phyloP scores from a whole-genome alignment of 176 grass and related monocot genomes.

The Bonia amplexicaulis region DNA sequence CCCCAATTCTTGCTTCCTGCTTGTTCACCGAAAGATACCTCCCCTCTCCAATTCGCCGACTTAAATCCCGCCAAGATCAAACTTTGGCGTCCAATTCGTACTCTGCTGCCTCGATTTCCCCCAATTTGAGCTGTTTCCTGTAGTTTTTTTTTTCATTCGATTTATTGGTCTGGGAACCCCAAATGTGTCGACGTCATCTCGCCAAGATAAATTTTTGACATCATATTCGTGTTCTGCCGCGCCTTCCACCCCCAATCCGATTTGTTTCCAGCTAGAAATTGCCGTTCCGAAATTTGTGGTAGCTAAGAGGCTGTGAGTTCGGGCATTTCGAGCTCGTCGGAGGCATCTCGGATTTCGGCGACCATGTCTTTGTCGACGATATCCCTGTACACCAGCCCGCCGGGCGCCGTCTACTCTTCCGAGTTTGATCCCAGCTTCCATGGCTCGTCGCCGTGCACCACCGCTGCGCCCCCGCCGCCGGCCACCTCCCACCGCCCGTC shows the following conservation, averaged over 20 bases:
- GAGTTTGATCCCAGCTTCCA: slow-evolving; percentile 49
- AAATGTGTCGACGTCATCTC: slow-evolving; percentile 18
- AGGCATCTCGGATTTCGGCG: slow-evolving; percentile 19
- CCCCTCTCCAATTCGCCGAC: not conserved
- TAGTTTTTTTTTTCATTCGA: not conserved
- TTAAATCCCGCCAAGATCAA: not conserved
- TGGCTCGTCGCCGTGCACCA: slow-evolving; percentile 26
- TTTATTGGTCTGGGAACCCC: not conserved
- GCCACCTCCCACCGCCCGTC: slow-evolving; percentile 27
- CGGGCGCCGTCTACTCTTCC: slow-evolving; percentile 34
- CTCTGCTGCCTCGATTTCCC: not conserved
- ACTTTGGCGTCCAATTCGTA: not conserved
- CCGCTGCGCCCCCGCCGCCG: slow-evolving; percentile 33
- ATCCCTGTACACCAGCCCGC: slow-evolving; percentile 56
- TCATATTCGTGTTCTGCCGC: not conserved
- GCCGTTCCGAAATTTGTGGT: not conserved
- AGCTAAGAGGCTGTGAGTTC: slow-evolving; percentile 1
- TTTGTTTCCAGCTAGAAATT: not conserved
- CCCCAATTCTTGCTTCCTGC: slow-evolving; percentile 15
- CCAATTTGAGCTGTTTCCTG: not conserved
- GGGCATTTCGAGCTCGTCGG: not conserved
- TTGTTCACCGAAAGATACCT: not conserved
- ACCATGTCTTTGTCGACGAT: slow-evolving; percentile 67
- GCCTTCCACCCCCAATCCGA: not conserved
- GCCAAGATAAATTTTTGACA: not conserved